Percentiles rank a stretch among this genome's conserved stretches.
phyloP scores from a whole-genome alignment of 164 flowering plant genomes.

The Sextonia rubra region DNA sequence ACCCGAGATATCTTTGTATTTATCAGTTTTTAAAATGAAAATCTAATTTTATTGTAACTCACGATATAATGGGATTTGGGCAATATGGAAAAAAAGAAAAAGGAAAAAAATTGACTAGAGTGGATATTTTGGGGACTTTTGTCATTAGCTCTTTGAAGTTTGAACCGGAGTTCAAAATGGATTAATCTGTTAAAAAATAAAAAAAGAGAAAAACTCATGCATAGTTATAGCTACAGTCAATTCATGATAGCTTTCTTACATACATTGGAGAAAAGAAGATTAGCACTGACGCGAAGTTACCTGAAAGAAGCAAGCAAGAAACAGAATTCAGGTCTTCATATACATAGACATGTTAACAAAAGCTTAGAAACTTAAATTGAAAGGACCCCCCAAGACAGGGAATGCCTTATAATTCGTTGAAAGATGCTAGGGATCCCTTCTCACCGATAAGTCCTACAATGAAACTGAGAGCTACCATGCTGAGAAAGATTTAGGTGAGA shows the following conservation, averaged over 20 bases:
- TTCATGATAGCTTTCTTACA: conserved; percentile 3
- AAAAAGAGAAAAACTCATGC: background rate
- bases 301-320: conserved; percentile 27
- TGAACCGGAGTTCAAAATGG: background rate
- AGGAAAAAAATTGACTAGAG: background rate
- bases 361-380: background rate
- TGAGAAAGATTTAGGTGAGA: background rate
- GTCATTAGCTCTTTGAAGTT: background rate
- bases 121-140: background rate
- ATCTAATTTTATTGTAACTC: no score
- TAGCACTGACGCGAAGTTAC: conserved; percentile 47
- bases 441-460: conserved; percentile 4
- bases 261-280: conserved; percentile 60
- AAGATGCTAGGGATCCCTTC: background rate
- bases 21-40: no score
- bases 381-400: background rate
- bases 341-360: background rate
- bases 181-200: background rate
- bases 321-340: background rate
- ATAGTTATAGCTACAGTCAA: background rate
- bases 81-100: no score
- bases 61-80: no score
- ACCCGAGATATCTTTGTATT: no score
- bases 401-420: background rate
- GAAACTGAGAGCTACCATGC: conserved; percentile 1